Evolutionary conservation across 352 stramenopile species (phyloP).

Genomic region (Pythium pectinolyticum): DNA sequence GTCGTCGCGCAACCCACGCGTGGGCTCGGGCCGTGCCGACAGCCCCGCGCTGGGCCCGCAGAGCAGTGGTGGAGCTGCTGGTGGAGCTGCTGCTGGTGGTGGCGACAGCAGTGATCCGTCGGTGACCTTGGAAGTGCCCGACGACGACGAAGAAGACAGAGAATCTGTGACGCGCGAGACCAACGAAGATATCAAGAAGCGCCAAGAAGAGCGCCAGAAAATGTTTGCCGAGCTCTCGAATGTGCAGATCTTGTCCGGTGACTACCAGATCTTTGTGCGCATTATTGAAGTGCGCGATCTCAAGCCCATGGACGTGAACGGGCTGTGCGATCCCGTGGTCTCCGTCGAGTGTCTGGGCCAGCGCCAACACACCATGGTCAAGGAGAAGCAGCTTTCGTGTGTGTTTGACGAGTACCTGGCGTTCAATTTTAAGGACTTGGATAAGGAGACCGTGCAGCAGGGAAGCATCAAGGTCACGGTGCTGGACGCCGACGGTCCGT

Average conservation of each 20-base stretch:
- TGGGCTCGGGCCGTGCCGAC: constrained; percentile 13
- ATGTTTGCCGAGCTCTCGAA: constrained; percentile 74
- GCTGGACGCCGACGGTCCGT: constrained; percentile 72
- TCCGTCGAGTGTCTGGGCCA: constrained; percentile 83
- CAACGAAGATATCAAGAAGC: constrained; percentile 59
- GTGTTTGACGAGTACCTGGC: constrained; percentile 92
- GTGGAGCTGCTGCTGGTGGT: too few species aligned
- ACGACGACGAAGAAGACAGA: constrained; percentile 38
- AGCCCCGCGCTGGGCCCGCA: constrained; percentile 1
- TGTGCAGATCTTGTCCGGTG: constrained; percentile 73
- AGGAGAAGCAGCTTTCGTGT: constrained; percentile 81
- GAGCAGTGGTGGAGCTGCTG: constrained; percentile 19
- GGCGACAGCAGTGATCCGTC: too few species aligned
- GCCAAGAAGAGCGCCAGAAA: constrained; percentile 70
- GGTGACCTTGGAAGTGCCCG: constrained; percentile 27
- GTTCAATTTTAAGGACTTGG: constrained; percentile 84
- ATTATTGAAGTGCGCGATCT: constrained; percentile 91
- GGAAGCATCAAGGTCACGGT: constrained; percentile 80
- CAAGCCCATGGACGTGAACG: constrained; percentile 85
- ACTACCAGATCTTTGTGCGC: constrained; percentile 86
- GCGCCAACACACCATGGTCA: constrained; percentile 75
- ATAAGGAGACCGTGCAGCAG: constrained; percentile 73
- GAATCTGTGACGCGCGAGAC: constrained; percentile 48
- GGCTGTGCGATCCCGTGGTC: constrained; percentile 87
- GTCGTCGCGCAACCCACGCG: constrained; percentile 36